Evolutionary conservation across 257 asterid species (phyloP).

Genomic region (Leonotis leonurus): DNA sequence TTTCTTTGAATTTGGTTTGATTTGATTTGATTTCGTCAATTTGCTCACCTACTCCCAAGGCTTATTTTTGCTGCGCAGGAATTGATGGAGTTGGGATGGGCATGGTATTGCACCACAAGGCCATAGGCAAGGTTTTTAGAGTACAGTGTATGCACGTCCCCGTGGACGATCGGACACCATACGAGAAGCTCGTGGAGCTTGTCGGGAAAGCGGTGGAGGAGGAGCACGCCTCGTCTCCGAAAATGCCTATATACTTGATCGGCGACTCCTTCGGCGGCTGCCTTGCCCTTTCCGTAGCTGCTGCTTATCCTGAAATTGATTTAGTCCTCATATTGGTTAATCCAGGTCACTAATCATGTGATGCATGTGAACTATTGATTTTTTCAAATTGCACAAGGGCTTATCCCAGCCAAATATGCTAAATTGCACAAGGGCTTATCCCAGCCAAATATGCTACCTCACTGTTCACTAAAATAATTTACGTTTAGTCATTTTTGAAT

Average conservation of each 20-base stretch:
- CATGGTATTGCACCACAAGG: conserved; percentile 50
- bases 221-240: conserved; percentile 28
- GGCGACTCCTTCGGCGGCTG: conserved; percentile 59
- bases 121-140: conserved; percentile 52
- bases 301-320: conserved; percentile 41
- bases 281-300: conserved; percentile 59
- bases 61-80: no score
- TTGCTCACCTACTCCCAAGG: no score
- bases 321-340: conserved; percentile 41
- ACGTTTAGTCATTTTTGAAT: no score
- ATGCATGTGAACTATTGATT: no score
- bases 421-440: no score
- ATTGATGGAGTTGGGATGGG: conserved; percentile 65
- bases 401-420: no score
- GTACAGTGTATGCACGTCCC: conserved; percentile 58
- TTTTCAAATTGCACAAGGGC: no score
- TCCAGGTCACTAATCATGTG: conserved; percentile 32
- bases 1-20: no score
- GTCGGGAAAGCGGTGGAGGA: conserved; percentile 27
- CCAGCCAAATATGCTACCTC: no score
- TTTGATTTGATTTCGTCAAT: no score
- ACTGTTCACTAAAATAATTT: no score
- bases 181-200: conserved; percentile 36
- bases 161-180: conserved; percentile 37
- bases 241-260: conserved; percentile 46